Conservation (phyloP, 352 stramenopile genomes). For the Globisporangium recalcitrans region DNA sequence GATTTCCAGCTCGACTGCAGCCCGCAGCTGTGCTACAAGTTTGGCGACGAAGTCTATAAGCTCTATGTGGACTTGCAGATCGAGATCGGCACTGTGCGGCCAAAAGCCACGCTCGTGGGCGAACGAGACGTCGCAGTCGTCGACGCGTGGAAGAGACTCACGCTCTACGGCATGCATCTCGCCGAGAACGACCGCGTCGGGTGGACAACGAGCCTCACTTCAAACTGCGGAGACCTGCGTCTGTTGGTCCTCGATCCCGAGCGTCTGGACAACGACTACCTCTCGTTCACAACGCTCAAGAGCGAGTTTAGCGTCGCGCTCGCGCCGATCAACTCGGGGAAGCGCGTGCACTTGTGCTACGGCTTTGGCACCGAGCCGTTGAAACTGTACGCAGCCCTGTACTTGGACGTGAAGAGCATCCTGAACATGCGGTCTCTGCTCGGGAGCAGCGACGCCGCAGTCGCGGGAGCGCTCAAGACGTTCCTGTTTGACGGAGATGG, state of each 20-base stretch:
- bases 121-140: slow-evolving; percentile 50
- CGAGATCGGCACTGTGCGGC: slow-evolving; percentile 41
- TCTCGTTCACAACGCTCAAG: slow-evolving; percentile 31
- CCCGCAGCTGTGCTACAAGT: slow-evolving; percentile 62
- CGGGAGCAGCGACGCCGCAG: slow-evolving; percentile 33
- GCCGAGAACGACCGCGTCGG: slow-evolving; percentile 39
- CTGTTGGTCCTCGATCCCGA: slow-evolving; percentile 26
- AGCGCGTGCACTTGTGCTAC: slow-evolving; percentile 59
- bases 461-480: slow-evolving; percentile 44
- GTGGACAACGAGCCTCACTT: slow-evolving; percentile 33
- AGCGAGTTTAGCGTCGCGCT: slow-evolving; percentile 37
- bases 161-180: slow-evolving; percentile 41
- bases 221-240: slow-evolving; percentile 30
- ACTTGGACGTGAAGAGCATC: slow-evolving; percentile 60
- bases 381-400: slow-evolving; percentile 39
- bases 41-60: slow-evolving; percentile 50
- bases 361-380: slow-evolving; percentile 53
- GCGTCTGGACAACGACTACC: slow-evolving; percentile 38
- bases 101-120: slow-evolving; percentile 30
- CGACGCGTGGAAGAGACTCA: slow-evolving; percentile 39
- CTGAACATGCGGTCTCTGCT: slow-evolving; percentile 41
- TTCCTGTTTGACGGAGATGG: slow-evolving; percentile 66
- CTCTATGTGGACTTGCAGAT: slow-evolving; percentile 46
- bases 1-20: slow-evolving; percentile 40
- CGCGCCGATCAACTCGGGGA: slow-evolving; percentile 39